These are phyloP conservation scores for Xylariaceae sp. DNA, from an alignment of 2,329 filamentous ascomycete species.

Conservation along the genomic window DNA sequence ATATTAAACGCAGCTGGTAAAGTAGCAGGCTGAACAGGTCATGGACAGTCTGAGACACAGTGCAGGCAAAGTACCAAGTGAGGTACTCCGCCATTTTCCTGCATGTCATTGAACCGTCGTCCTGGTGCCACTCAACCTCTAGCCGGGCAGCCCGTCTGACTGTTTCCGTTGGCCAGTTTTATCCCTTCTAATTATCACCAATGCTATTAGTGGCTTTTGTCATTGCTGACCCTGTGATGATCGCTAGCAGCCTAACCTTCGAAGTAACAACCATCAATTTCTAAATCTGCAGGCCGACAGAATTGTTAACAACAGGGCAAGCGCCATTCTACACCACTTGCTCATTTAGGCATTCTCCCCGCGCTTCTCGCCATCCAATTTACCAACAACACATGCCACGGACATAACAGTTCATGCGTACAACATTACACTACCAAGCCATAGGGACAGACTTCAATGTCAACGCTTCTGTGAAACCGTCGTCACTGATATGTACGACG, in stretches of 20 bases:
- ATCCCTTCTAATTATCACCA: no score
- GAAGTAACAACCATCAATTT: no score
- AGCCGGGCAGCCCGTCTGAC: conserved; percentile 27
- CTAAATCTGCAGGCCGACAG: no score
- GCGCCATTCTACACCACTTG: no score
- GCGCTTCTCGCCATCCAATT: background rate
- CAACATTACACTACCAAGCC: background rate
- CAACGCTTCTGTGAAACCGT: no score
- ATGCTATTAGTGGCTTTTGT: conserved; percentile 20
- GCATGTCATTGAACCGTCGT: background rate
- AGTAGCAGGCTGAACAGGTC: no score
- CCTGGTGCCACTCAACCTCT: conserved; percentile 2
- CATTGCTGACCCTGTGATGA: conserved; percentile 16
- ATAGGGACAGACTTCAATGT: background rate
- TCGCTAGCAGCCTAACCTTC: background rate
- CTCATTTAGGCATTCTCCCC: conserved; percentile 9
- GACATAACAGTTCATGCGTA: conserved; percentile 18
- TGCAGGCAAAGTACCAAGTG: conserved; percentile 6
- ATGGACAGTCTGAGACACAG: no score
- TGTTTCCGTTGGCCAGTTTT: no score
- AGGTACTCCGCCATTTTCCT: background rate
- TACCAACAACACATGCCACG: conserved; percentile 1
- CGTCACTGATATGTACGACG: no score
- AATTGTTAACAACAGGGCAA: no score
- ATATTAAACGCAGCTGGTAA: no score